phyloP scores from a whole-genome alignment of 805 yeast species.

The Zygosaccharomyces rouxii region DNA sequence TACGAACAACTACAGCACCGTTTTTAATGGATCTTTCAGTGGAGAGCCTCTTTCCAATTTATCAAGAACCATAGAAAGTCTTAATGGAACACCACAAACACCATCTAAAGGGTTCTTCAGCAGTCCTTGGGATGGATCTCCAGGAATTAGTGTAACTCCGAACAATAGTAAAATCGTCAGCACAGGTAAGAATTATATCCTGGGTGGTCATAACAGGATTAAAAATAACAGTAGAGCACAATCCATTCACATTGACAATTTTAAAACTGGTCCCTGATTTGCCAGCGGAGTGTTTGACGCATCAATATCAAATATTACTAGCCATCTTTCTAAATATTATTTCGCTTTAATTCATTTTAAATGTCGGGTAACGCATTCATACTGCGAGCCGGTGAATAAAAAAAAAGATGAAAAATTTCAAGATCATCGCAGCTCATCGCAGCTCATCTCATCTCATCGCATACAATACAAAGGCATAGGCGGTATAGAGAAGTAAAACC shows the following conservation, averaged over 20 bases:
- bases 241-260: conserved; percentile 34
- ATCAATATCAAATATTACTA: neutral
- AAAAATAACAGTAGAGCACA: conserved; percentile 34
- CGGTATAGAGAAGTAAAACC: neutral
- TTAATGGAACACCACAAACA: conserved; percentile 17
- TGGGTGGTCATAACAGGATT: conserved; percentile 32
- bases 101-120: conserved; percentile 13
- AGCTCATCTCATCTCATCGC: conserved; percentile 23
- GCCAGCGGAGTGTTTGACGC: no score
- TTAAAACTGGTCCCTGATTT: conserved; percentile 10
- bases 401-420: conserved; percentile 14
- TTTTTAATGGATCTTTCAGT: neutral
- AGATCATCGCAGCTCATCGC: conserved; percentile 5
- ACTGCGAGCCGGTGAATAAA: neutral
- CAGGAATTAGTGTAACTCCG: conserved; percentile 12
- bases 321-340: neutral
- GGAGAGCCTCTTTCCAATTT: conserved; percentile 2
- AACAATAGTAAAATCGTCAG: conserved; percentile 23
- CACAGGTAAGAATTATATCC: conserved; percentile 34
- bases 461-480: conserved; percentile 1
- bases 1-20: neutral
- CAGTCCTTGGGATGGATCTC: conserved; percentile 22
- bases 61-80: conserved; percentile 1
- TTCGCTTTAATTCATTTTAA: conserved; percentile 1
- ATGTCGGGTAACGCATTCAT: conserved; percentile 1